phyloP scores from a whole-genome alignment of 1,284 basidiomycete species.

The Tilletia caries region DNA sequence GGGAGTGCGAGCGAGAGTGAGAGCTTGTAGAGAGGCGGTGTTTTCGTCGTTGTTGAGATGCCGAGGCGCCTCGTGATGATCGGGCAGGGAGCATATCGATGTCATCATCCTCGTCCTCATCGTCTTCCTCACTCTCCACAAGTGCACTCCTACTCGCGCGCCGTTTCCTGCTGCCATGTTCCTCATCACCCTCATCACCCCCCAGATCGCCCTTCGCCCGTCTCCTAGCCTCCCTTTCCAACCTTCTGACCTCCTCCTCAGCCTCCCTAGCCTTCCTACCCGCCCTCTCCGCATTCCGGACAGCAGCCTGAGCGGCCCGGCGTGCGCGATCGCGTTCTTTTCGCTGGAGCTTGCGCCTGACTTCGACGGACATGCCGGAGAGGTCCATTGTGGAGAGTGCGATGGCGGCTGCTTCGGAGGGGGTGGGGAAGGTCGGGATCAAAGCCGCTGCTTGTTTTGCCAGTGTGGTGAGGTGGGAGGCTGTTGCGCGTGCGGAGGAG shows the following conservation, averaged over 20 bases:
- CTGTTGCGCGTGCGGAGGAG: conserved; percentile 1
- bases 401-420: conserved; percentile 11
- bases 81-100: no score
- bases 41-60: no score
- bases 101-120: background rate
- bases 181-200: background rate
- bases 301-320: background rate
- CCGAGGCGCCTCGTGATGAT: no score
- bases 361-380: conserved; percentile 8
- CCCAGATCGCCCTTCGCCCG: background rate
- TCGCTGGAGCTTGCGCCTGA: conserved; percentile 3
- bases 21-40: no score
- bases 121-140: background rate
- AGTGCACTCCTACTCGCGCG: background rate
- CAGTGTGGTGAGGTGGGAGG: background rate
- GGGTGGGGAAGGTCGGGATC: background rate
- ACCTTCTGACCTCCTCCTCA: conserved; percentile 1
- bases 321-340: conserved; percentile 5
- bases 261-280: background rate
- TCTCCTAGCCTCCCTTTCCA: conserved; percentile 4
- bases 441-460: conserved; percentile 1
- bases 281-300: conserved; percentile 1
- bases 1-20: no score
- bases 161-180: background rate
- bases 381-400: conserved; percentile 8